Conservation (phyloP, 306 rosid species). For the Dicorynia guianensis region DNA sequence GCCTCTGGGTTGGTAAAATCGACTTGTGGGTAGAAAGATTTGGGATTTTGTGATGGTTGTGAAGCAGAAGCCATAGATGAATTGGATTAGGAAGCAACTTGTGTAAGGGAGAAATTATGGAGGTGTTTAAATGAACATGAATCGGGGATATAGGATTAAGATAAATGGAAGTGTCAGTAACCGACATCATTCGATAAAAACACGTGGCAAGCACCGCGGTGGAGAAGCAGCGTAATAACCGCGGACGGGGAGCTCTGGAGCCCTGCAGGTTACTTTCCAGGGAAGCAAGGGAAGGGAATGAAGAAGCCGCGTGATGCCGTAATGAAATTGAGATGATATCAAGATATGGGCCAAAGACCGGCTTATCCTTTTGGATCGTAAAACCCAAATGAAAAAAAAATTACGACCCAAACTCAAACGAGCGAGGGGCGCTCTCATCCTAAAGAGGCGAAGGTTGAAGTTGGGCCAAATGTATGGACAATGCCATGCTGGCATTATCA, state of each 20-base stretch:
- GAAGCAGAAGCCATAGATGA: constrained; percentile 21
- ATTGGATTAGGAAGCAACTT: not conserved
- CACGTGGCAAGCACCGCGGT: constrained; percentile 30
- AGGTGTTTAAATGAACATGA: not conserved
- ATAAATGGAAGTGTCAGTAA: constrained; percentile 26
- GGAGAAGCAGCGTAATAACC: constrained; percentile 36
- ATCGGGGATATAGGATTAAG: not conserved
- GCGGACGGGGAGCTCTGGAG: constrained; percentile 16
- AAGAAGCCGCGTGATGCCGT: not conserved
- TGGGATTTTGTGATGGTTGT: constrained; percentile 31
- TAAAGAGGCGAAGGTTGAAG: too few relatives aligned
- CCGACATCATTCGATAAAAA: not conserved
- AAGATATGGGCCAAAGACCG: not conserved
- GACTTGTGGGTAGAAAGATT: constrained; percentile 60
- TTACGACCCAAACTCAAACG: too few relatives aligned
- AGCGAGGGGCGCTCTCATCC: too few relatives aligned
- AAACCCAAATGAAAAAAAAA: too few relatives aligned
- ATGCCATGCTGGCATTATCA: too few relatives aligned
- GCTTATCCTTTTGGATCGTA: too few relatives aligned
- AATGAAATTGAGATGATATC: too few relatives aligned
- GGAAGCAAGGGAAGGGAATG: not conserved
- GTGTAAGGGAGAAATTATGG: not conserved
- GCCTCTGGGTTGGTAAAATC: constrained; percentile 56
- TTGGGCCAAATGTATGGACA: too few relatives aligned
- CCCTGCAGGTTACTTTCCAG: not conserved